Evolutionary conservation across 768 basidiomycete genomes (phyloP).

Genomic region (Russula vinacea): DNA sequence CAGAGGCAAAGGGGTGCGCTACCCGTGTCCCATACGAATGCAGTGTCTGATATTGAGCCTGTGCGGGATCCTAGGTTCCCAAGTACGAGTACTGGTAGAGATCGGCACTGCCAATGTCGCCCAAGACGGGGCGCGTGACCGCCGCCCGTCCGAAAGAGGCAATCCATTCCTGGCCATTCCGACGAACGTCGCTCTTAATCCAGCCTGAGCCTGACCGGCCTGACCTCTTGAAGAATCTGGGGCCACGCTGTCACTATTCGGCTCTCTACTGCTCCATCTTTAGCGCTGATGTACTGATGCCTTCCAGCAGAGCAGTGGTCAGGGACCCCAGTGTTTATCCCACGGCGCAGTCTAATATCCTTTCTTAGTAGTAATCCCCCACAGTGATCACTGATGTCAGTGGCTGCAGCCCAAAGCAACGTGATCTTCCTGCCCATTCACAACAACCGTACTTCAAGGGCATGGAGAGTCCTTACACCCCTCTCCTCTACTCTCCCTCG

Average conservation of each 20-base stretch:
- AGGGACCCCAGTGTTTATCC: background rate
- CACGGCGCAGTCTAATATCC: slow-evolving; percentile 1
- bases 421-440: background rate
- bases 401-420: background rate
- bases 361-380: background rate
- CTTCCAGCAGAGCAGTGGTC: background rate
- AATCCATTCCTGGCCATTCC: too few species aligned
- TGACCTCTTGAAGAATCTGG: too few species aligned
- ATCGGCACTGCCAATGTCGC: background rate
- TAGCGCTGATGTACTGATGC: background rate
- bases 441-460: too few species aligned
- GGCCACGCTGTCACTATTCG: background rate
- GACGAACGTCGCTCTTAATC: too few species aligned
- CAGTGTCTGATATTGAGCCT: background rate
- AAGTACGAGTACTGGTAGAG: background rate
- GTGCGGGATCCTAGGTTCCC: background rate
- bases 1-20: background rate
- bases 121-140: background rate
- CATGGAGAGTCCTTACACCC: slow-evolving; percentile 8
- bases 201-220: too few species aligned
- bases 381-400: background rate
- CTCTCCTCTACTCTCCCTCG: slow-evolving; percentile 4
- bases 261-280: background rate
- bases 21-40: background rate
- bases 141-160: background rate